Base-by-base conservation (phyloP, 768 basidiomycete genomes). In the Agaricus subrufescens region DNA sequence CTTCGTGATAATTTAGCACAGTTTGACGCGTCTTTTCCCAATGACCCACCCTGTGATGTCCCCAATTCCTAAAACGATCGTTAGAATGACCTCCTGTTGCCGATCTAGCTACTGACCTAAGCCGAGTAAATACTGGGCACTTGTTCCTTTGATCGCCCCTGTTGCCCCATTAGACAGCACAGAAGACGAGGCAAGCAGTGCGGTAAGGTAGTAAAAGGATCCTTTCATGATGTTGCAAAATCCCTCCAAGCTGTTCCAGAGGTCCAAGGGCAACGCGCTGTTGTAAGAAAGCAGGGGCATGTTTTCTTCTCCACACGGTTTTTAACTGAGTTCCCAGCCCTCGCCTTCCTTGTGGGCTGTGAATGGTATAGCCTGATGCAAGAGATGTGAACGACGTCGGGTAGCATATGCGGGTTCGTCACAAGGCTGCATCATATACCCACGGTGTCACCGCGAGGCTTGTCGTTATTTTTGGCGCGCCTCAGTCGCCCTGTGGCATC, bases 1-100 rank as follows among this genome's bases (percentile, higher is more conserved):
- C 85, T 86, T 43, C 31, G 44, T 44, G 6, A n/a, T 31, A 29
- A 9, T 19, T 50, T 31, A 50, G 42, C 29, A 30, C 45, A 39
- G 49, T 45, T 15, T 27, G 39, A 15, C 15, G 7, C 8, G 11
- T 34, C 42, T 19, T 19, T 37, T 39, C 48, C 29, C 11, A 45
- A 38, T 49, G 30, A 65, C 65, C 53, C 71, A 85, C 85, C 89
- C 86, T 58, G 87, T 91, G 57, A 91, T 79, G 63, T 91, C 89
- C 19, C 80, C 87, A 59, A 82, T 84, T 26, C 86, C 86, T 87
- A 50, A 47, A 46, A 40, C 31, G 38, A 34, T 46, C n/a, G 31
- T 46, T 37, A 14, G 30, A 51, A 49, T 51, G 23, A 38, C 31
- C 25, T 50, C 23, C 47, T 52, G 14, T 31, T 27, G 10, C 25